phyloP scores from a whole-genome alignment of 2,329 filamentous ascomycete species.

The Sordariomycetes sp. region DNA sequence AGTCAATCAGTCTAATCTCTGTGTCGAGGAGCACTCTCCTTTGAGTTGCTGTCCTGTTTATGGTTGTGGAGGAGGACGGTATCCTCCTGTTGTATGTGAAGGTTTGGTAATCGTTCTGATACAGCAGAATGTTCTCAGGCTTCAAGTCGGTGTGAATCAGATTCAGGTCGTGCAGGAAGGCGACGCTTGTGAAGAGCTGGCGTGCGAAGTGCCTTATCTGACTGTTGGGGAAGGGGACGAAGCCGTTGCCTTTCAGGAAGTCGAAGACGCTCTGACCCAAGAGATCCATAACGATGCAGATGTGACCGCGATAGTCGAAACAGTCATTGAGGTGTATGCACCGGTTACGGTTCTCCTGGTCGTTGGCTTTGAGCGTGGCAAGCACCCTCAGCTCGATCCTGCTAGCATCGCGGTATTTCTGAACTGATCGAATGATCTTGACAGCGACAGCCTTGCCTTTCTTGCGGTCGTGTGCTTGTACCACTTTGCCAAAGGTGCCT shows the following conservation, averaged over 20 bases:
- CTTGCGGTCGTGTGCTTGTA: conserved; percentile 76
- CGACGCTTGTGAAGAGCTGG: conserved; percentile 95
- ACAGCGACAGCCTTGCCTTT: conserved; percentile 77
- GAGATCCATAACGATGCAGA: conserved; percentile 72
- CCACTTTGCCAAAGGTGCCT: conserved; percentile 97
- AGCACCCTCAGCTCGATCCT: conserved; percentile 90
- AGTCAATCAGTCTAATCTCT: conserved; percentile 62
- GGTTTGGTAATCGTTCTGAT: conserved; percentile 56
- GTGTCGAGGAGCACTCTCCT: conserved; percentile 57
- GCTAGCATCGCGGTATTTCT: conserved; percentile 95
- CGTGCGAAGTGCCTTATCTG: conserved; percentile 97
- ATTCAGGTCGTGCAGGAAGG: conserved; percentile 94
- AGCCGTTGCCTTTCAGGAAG: conserved; percentile 90
- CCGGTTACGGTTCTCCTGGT: conserved; percentile 83
- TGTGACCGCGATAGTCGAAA: conserved; percentile 95
- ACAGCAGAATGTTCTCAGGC: conserved; percentile 61
- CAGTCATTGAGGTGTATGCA: conserved; percentile 96
- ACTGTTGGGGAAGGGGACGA: conserved; percentile 95
- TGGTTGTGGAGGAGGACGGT: conserved; percentile 54
- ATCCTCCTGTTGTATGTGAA: conserved; percentile 64
- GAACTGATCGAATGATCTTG: conserved; percentile 96
- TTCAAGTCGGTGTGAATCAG: conserved; percentile 85
- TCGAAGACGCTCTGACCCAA: conserved; percentile 97
- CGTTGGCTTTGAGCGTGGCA: conserved; percentile 85
- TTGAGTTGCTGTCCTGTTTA: conserved; percentile 52